Conservation (phyloP, 495 filamentous ascomycete species). For the Neurospora africana region DNA sequence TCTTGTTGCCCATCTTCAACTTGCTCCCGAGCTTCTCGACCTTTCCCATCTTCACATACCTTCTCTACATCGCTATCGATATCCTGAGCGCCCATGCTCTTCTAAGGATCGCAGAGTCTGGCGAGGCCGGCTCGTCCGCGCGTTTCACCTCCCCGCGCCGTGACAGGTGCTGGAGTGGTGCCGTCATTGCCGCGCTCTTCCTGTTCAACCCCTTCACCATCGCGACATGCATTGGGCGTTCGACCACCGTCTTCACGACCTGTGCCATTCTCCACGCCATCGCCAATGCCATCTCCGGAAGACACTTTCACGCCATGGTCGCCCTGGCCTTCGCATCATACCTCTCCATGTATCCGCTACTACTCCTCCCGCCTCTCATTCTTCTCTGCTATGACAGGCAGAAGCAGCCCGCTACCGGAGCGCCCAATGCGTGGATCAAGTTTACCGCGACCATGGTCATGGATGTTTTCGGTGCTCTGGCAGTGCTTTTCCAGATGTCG, state of each 20-base stretch:
- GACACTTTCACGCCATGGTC: slow-evolving; percentile 67
- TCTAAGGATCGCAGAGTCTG: slow-evolving; percentile 71
- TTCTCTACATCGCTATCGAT: slow-evolving; percentile 77
- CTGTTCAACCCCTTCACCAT: slow-evolving; percentile 95
- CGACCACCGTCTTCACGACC: slow-evolving; percentile 85
- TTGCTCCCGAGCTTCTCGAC: slow-evolving; percentile 59
- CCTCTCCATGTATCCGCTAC: slow-evolving; percentile 79
- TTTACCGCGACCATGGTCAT: slow-evolving; percentile 44
- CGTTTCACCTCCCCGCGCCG: slow-evolving; percentile 70
- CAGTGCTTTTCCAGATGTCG: slow-evolving; percentile 56
- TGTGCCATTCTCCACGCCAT: slow-evolving; percentile 78
- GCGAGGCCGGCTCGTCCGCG: slow-evolving; percentile 59
- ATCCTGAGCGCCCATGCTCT: slow-evolving; percentile 76
- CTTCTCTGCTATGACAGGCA: slow-evolving; percentile 72
- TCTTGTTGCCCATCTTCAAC: slow-evolving; percentile 84
- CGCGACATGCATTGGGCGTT: slow-evolving; percentile 81
- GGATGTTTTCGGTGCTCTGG: slow-evolving; percentile 38
- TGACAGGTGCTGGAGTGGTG: slow-evolving; percentile 63
- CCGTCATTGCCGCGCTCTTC: slow-evolving; percentile 71
- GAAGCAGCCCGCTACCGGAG: slow-evolving; percentile 3
- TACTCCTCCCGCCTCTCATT: slow-evolving; percentile 73
- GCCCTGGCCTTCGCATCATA: slow-evolving; percentile 81
- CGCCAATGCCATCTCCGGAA: slow-evolving; percentile 68
- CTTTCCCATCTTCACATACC: slow-evolving; percentile 59
- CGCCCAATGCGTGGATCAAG: not conserved